A percentile compares a stretch with the other conserved stretches of the same genome.
phyloP scores from a whole-genome alignment of 2,329 filamentous ascomycete species.

The Colletotrichum cereale region DNA sequence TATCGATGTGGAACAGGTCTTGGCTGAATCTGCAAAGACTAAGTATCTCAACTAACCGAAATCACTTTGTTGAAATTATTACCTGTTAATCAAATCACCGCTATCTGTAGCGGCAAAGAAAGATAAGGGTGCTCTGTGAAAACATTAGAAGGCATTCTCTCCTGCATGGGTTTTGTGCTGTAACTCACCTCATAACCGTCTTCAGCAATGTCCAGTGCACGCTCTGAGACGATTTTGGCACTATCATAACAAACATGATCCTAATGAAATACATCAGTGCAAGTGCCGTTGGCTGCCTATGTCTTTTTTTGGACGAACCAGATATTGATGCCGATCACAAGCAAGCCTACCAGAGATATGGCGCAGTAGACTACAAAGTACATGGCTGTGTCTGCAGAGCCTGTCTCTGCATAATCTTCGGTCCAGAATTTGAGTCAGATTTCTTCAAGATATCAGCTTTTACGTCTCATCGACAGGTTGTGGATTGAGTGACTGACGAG shows the following conservation, averaged over 20 bases:
- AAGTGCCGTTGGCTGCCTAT: fast-evolving
- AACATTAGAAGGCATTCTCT: not conserved
- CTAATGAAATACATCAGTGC: not conserved
- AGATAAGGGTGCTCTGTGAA: slow-evolving; percentile 21
- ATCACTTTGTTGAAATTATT: not conserved
- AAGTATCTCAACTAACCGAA: not conserved
- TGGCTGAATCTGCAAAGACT: slow-evolving; percentile 43
- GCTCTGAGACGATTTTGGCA: slow-evolving; percentile 23
- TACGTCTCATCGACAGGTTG: fast-evolving
- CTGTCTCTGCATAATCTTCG: slow-evolving; percentile 38
- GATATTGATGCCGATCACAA: slow-evolving; percentile 11
- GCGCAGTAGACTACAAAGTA: slow-evolving; percentile 45
- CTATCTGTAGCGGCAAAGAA: slow-evolving; percentile 44
- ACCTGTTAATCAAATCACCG: slow-evolving; percentile 43
- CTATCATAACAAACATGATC: slow-evolving; percentile 31
- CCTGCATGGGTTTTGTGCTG: fast-evolving
- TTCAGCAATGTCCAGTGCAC: slow-evolving; percentile 22
- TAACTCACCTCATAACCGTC: slow-evolving; percentile 23
- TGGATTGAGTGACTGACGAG: slow-evolving; percentile 5
- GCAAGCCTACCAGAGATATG: slow-evolving; percentile 19
- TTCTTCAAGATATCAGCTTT: not conserved
- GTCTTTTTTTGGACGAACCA: not conserved
- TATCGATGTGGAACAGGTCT: slow-evolving; percentile 46
- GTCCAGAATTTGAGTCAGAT: slow-evolving; percentile 41
- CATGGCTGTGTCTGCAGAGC: slow-evolving; percentile 40